Percentiles rank a stretch among this genome's conserved stretches.
Conservation (phyloP, 176 grass and related monocot species). For the Calamus simplicifolius region DNA sequence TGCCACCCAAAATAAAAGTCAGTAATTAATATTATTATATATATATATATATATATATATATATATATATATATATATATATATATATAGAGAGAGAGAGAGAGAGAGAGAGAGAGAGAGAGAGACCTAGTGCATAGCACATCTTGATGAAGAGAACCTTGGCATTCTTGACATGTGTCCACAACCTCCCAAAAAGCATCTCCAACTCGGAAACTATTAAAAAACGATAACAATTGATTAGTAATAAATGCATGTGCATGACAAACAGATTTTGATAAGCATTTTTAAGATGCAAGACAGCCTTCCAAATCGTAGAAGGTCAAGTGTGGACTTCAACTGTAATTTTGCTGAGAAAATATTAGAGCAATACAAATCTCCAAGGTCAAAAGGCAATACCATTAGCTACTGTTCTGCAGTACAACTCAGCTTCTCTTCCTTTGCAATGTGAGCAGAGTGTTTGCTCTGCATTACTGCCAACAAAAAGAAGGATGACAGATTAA, state of each 20-base stretch:
- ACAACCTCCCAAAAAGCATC: constrained; percentile 82
- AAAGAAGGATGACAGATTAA: neutral
- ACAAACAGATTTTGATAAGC: too few relatives aligned
- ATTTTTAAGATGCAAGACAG: too few relatives aligned
- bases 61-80: too few relatives aligned
- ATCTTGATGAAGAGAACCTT: constrained; percentile 97
- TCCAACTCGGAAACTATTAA: constrained; percentile 72
- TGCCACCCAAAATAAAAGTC: neutral
- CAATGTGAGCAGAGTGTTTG: constrained; percentile 88
- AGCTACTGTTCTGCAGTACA: constrained; percentile 90
- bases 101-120: neutral
- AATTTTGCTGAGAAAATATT: neutral
- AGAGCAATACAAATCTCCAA: neutral
- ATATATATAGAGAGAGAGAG: neutral
- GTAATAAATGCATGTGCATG: too few relatives aligned
- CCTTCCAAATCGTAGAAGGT: too few relatives aligned
- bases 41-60: too few relatives aligned
- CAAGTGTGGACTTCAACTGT: too few relatives aligned
- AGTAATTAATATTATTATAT: neutral
- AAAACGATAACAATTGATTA: too few relatives aligned
- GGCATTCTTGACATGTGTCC: constrained; percentile 98
- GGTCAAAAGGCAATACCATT: constrained; percentile 48
- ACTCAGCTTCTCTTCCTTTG: constrained; percentile 96
- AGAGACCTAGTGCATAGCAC: constrained; percentile 90
- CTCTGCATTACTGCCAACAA: constrained; percentile 43